These are phyloP conservation scores for Diaporthe caulivora DNA, from an alignment of 2,329 filamentous ascomycete genomes.

Conservation along the genomic window DNA sequence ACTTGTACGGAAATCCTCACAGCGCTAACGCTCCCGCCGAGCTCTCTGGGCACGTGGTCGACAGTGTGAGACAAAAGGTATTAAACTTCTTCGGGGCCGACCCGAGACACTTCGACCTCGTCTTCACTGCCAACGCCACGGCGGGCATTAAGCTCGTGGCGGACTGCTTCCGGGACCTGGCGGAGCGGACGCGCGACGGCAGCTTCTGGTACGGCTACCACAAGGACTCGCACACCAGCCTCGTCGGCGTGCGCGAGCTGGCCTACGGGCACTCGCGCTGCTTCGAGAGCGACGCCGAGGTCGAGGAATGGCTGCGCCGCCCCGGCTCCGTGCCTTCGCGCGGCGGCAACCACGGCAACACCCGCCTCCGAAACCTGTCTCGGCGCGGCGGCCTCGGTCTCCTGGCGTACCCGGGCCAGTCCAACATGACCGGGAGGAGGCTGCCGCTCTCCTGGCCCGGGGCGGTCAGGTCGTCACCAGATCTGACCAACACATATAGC, in stretches of 20 bases:
- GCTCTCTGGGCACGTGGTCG: slow-evolving; percentile 68
- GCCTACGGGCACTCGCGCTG: slow-evolving; percentile 67
- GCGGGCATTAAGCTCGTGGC: slow-evolving; percentile 86
- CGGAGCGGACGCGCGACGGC: slow-evolving; percentile 58
- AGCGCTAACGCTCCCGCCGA: slow-evolving; percentile 72
- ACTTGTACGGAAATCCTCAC: slow-evolving; percentile 77
- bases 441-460: slow-evolving; percentile 69
- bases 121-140: slow-evolving; percentile 91
- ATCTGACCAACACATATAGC: slow-evolving; percentile 59
- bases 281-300: slow-evolving; percentile 69
- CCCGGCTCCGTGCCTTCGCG: slow-evolving; percentile 13
- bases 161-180: slow-evolving; percentile 67
- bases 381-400: slow-evolving; percentile 47
- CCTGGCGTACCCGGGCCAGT: slow-evolving; percentile 77
- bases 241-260: slow-evolving; percentile 78
- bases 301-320: slow-evolving; percentile 58
- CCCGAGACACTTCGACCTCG: slow-evolving; percentile 69
- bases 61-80: slow-evolving; percentile 65
- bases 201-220: slow-evolving; percentile 72
- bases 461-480: slow-evolving; percentile 49
- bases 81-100: slow-evolving; percentile 70
- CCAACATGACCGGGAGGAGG: slow-evolving; percentile 76
- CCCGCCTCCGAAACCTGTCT: slow-evolving; percentile 41
- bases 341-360: slow-evolving; percentile 43
- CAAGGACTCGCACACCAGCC: slow-evolving; percentile 71